phyloP scores from a whole-genome alignment of 1,284 basidiomycete species.

The Pseudozyma thailandica region DNA sequence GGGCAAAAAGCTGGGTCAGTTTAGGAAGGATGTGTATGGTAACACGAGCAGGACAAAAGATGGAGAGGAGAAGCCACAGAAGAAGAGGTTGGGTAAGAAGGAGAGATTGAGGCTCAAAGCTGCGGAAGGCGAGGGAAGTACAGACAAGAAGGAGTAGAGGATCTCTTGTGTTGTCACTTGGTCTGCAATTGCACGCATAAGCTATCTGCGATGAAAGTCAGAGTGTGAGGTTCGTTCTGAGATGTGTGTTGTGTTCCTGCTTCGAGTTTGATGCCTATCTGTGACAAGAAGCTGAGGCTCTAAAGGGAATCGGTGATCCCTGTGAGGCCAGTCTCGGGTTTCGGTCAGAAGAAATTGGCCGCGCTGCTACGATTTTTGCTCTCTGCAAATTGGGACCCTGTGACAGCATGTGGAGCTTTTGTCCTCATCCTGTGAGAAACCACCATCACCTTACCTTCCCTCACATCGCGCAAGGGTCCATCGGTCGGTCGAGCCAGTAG shows the following conservation, averaged over 20 bases:
- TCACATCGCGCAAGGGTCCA: no score
- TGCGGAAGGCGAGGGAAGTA: constrained; percentile 8
- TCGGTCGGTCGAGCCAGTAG: no score
- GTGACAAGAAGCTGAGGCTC: no score
- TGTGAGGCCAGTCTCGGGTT: no score
- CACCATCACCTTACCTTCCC: not conserved
- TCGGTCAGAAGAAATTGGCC: no score
- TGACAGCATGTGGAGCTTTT: constrained; percentile 9
- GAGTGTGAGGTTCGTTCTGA: no score
- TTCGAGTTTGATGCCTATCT: not conserved
- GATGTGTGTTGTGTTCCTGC: not conserved
- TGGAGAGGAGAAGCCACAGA: constrained; percentile 68
- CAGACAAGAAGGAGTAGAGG: constrained; percentile 2
- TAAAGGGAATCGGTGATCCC: no score
- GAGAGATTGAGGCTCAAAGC: constrained; percentile 53
- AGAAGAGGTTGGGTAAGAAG: constrained; percentile 67
- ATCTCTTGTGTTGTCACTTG: no score
- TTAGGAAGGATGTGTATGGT: constrained; percentile 72
- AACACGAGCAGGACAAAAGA: constrained; percentile 31
- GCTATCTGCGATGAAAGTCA: no score
- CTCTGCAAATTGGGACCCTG: not conserved
- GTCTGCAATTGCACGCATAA: no score
- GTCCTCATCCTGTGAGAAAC: not conserved
- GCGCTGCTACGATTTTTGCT: no score
- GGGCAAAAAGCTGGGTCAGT: constrained; percentile 77